Evolutionary conservation across 768 basidiomycete species (phyloP).

Genomic region (Amanita thiersii): DNA sequence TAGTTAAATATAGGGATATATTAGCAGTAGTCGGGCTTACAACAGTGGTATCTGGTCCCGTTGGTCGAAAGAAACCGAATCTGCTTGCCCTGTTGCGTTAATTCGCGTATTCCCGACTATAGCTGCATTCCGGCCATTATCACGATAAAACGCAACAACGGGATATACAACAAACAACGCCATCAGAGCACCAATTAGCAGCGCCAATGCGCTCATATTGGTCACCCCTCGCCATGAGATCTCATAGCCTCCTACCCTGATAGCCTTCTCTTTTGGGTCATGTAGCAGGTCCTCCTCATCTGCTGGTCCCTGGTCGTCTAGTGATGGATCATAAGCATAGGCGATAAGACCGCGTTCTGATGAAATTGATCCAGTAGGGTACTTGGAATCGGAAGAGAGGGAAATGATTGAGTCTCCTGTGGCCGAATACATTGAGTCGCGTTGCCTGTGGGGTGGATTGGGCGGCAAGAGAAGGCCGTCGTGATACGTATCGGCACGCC

Average conservation of each 20-base stretch:
- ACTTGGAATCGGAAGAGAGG: conserved; percentile 22
- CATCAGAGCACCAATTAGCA: conserved; percentile 52
- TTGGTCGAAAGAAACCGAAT: not conserved
- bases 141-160: conserved; percentile 34
- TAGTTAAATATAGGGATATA: not conserved
- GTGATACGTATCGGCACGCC: no score
- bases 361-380: conserved; percentile 14
- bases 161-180: conserved; percentile 75
- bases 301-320: conserved; percentile 25
- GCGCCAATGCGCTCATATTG: conserved; percentile 57
- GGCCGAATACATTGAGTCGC: no score
- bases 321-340: conserved; percentile 54
- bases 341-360: conserved; percentile 37
- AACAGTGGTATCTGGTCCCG: not conserved
- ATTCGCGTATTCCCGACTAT: conserved; percentile 53
- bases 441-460: no score
- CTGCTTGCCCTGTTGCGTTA: conserved; percentile 54
- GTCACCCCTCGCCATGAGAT: conserved; percentile 28
- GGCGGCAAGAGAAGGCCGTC: no score
- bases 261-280: conserved; percentile 28
- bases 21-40: not conserved
- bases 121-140: conserved; percentile 25
- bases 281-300: conserved; percentile 61
- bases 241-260: conserved; percentile 11
- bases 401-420: conserved; percentile 21